Percentiles rank a stretch among this genome's conserved stretches.
Conservation (phyloP, 257 asterid genomes). For the Jasminum sambac region DNA sequence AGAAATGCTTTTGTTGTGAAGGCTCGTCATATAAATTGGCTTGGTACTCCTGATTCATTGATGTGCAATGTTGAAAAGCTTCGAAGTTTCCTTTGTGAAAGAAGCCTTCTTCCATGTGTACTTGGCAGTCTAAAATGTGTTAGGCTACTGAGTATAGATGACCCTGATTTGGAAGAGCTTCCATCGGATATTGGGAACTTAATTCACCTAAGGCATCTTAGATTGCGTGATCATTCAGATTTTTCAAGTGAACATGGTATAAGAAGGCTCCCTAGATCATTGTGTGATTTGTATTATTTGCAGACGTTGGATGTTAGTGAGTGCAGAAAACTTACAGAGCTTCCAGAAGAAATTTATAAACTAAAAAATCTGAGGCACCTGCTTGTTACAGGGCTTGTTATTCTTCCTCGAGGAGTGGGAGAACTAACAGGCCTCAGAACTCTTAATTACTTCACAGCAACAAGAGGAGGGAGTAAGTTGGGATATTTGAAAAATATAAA, state of each 20-base stretch:
- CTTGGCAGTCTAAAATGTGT: too few species aligned
- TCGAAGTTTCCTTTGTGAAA: background rate
- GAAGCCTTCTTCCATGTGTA: background rate
- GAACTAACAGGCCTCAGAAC: background rate
- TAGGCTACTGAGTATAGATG: too few species aligned
- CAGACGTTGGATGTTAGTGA: too few species aligned
- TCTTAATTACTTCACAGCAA: background rate
- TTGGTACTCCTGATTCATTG: background rate
- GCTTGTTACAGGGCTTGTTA: too few species aligned
- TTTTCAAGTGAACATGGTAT: too few species aligned
- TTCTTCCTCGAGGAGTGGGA: background rate
- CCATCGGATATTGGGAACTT: too few species aligned
- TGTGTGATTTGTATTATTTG: background rate
- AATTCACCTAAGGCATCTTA: conserved; percentile 7
- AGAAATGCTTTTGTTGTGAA: background rate
- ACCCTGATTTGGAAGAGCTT: too few species aligned
- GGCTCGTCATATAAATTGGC: conserved; percentile 3
- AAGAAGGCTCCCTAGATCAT: background rate
- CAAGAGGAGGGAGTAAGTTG: background rate
- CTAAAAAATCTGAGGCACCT: too few species aligned
- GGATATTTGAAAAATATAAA: too few species aligned
- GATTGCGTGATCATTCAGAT: background rate
- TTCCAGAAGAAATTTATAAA: too few species aligned
- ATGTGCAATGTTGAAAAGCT: conserved; percentile 6
- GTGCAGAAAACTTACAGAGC: too few species aligned